Conservation (phyloP, 768 basidiomycete species). For the Dentipellis fragilis region DNA sequence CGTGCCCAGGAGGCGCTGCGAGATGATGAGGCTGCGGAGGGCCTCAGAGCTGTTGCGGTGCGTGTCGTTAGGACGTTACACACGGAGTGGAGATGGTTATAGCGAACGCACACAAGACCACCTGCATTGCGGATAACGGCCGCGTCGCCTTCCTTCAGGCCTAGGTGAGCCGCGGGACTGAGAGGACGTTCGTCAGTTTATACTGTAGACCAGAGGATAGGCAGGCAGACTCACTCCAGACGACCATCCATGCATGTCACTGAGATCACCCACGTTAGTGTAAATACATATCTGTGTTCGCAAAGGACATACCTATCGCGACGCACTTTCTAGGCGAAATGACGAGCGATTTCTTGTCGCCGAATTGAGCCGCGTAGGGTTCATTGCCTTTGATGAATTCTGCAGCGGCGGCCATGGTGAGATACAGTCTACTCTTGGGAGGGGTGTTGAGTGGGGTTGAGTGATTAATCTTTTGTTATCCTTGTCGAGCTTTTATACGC, state of each 20-base stretch:
- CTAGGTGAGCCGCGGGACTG: constrained; percentile 50
- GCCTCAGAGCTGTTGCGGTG: constrained; percentile 41
- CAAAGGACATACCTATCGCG: constrained; percentile 23
- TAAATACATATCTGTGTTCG: constrained; percentile 1
- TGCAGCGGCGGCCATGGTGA: constrained; percentile 12
- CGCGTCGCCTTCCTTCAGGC: constrained; percentile 56
- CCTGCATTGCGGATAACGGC: constrained; percentile 73
- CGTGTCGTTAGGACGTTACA: no score
- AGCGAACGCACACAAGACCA: constrained; percentile 41
- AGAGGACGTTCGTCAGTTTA: neutral
- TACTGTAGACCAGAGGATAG: neutral
- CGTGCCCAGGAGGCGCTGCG: constrained; percentile 64
- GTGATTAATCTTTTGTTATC: no score
- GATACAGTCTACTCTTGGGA: no score
- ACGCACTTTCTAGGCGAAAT: constrained; percentile 33
- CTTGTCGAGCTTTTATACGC: no score
- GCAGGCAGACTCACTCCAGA: constrained; percentile 37
- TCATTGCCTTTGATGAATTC: constrained; percentile 33
- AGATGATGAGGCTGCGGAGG: constrained; percentile 56
- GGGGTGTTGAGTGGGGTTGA: no score
- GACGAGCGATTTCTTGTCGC: constrained; percentile 29
- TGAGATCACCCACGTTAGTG: constrained; percentile 12
- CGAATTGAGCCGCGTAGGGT: constrained; percentile 35
- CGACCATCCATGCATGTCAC: constrained; percentile 73
- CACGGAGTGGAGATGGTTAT: neutral